Evolutionary conservation across 2,329 filamentous ascomycete genomes (phyloP).

Genomic region (Fonsecaea pugnacius): DNA sequence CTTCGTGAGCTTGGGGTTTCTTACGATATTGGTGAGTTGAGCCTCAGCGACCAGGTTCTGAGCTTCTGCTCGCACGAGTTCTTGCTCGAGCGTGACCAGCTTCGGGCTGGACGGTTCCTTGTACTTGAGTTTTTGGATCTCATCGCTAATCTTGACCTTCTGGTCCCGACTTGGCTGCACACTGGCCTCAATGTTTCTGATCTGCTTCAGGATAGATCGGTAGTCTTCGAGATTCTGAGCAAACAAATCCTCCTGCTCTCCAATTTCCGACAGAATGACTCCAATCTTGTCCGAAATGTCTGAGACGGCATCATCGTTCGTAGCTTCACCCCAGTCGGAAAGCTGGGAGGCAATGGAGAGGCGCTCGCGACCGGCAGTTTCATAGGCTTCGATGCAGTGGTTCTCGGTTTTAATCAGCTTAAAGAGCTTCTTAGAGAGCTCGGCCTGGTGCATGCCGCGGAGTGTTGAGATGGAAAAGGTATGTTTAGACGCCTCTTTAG

Average conservation of each 20-base stretch:
- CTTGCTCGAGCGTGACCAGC: conserved; percentile 86
- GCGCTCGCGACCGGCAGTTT: conserved; percentile 82
- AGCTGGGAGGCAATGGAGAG: conserved; percentile 84
- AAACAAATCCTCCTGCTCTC: conserved; percentile 88
- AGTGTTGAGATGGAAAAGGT: conserved; percentile 86
- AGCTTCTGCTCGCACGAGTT: conserved; percentile 92
- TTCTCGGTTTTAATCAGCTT: conserved; percentile 95
- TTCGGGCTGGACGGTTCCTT: conserved; percentile 86
- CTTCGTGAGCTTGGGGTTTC: conserved; percentile 39
- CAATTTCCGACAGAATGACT: conserved; percentile 87
- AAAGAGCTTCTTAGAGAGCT: conserved; percentile 86
- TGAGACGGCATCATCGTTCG: conserved; percentile 80
- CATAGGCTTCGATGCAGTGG: conserved; percentile 80
- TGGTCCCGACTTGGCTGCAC: conserved; percentile 90
- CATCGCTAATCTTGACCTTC: conserved; percentile 85
- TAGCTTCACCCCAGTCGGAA: conserved; percentile 94
- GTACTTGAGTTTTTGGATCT: conserved; percentile 87
- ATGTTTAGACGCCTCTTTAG: conserved; percentile 58
- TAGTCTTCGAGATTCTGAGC: conserved; percentile 87
- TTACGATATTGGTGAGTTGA: conserved; percentile 89
- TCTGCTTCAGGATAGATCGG: conserved; percentile 80
- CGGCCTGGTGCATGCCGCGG: conserved; percentile 80
- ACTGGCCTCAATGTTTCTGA: conserved; percentile 92
- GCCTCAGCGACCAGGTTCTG: conserved; percentile 96
- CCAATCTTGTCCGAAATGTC: conserved; percentile 96